Evolutionary conservation across 371 early-diverging fungal species (phyloP).

Genomic region (Homolaphlyctis polyrhiza): DNA sequence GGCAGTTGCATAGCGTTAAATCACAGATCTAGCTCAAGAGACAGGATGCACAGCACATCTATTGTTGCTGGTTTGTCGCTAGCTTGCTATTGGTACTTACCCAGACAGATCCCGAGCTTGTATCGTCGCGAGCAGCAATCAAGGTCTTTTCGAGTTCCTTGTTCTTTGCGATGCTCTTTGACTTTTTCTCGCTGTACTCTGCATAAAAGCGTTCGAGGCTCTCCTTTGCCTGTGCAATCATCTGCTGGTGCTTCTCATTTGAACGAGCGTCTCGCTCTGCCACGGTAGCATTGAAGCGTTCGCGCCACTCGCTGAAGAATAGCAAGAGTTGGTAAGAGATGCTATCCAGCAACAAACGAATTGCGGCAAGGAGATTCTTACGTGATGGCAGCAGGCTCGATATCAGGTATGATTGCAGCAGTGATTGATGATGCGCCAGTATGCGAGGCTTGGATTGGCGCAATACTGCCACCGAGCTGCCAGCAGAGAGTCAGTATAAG

Average conservation of each 20-base stretch:
- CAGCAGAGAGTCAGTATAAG: too few relatives aligned
- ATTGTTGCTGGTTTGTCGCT: background rate
- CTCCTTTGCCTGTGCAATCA: slow-evolving; percentile 67
- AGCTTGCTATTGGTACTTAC: slow-evolving; percentile 13
- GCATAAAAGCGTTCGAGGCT: slow-evolving; percentile 90
- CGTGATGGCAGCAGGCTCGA: slow-evolving; percentile 27
- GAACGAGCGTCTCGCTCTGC: slow-evolving; percentile 72
- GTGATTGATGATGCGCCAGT: slow-evolving; percentile 1
- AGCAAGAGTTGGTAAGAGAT: background rate
- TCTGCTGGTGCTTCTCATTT: slow-evolving; percentile 63
- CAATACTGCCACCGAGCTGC: too few relatives aligned
- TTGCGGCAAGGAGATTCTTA: background rate
- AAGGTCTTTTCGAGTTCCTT: slow-evolving; percentile 27
- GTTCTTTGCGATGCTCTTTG: slow-evolving; percentile 71
- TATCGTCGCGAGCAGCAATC: slow-evolving; percentile 19
- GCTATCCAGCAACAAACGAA: background rate
- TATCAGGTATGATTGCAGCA: slow-evolving; percentile 14
- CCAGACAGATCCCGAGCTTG: slow-evolving; percentile 36
- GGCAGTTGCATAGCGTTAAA: too few relatives aligned
- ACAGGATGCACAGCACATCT: too few relatives aligned
- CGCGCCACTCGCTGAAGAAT: slow-evolving; percentile 69
- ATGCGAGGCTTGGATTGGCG: too few relatives aligned
- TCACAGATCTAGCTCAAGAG: too few relatives aligned
- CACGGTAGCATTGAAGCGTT: slow-evolving; percentile 65
- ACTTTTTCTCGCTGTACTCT: slow-evolving; percentile 89